Base-by-base conservation (phyloP, 2,329 filamentous ascomycete species). In the Fusarium neocosmosporiellum region DNA sequence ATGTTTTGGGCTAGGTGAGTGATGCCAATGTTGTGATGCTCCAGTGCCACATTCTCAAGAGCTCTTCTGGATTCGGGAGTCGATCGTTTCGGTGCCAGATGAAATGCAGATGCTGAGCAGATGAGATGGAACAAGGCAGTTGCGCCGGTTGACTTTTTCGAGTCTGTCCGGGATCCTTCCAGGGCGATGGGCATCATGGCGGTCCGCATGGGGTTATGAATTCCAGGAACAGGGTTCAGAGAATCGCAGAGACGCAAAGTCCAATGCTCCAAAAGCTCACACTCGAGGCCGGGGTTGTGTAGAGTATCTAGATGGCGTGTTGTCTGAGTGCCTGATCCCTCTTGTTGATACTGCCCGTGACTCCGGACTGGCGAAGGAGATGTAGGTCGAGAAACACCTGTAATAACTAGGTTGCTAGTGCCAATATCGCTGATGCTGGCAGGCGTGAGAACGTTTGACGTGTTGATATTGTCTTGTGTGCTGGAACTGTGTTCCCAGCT, bases 141-240 rank as follows among this genome's bases (percentile, higher is more conserved):
- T 5, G 75, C 75, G 0, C 75, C 75, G 0, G 75, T 76, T 1
- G 75, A 72, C 2, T 59, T 62, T 24, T 69, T 68, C 0, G 76
- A 59, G 16, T 77, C 75, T 1, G 72, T 71, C 1, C 75, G 68
- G 8, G 71, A 70, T 6, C 75, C 75, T 36, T 76, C 75, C 2
- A 77, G 66, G 1, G 75, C 75, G 1, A 77, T 77, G 1, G 75
- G 75, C 55, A 75, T 74, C 74, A 77, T 75, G 8, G 73, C 69
- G 2, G 65, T 77, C 3, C 75, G 55, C 43, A 77, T 53, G 0
- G 75, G 73, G 1, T 77, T 77, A 16, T 71, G 65, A 4, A 75
- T 63, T 0, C 75, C 75, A 0, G 75, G 75, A 0, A 76, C 72
- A 4, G 75, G 75, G 1, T 72, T 75, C 11, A 77, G 16, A 2